Conservation (phyloP, 1,284 basidiomycete genomes). For the Cystobasidiaceae sp. region DNA sequence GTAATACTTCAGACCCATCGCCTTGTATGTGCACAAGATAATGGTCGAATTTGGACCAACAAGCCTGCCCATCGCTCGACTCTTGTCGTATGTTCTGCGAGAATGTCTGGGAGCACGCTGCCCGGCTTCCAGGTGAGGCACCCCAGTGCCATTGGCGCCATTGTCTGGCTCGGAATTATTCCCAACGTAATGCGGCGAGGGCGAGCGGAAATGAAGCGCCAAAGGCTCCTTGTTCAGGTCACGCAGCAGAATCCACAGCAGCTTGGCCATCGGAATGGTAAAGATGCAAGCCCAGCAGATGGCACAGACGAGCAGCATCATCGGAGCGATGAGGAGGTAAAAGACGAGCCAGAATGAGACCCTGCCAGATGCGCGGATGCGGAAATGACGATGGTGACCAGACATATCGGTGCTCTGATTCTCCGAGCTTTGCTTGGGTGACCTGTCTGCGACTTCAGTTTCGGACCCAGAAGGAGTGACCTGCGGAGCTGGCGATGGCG, state of each 20-base stretch:
- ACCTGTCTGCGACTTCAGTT: slow-evolving; percentile 38
- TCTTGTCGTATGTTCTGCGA: slow-evolving; percentile 51
- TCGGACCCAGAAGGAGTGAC: slow-evolving; percentile 16
- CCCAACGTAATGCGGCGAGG: slow-evolving; percentile 52
- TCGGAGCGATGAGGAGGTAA: slow-evolving; percentile 71
- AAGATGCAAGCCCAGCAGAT: slow-evolving; percentile 90
- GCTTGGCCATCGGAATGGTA: slow-evolving; percentile 95
- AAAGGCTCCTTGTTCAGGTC: slow-evolving; percentile 76
- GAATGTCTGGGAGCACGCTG: slow-evolving; percentile 47
- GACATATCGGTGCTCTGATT: slow-evolving; percentile 21
- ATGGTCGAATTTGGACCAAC: slow-evolving; percentile 61
- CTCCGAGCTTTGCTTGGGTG: slow-evolving; percentile 39
- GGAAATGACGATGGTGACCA: slow-evolving; percentile 33
- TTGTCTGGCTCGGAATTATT: slow-evolving; percentile 30
- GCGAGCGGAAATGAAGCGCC: slow-evolving; percentile 83
- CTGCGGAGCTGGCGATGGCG: neutral
- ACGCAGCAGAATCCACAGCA: slow-evolving; percentile 87
- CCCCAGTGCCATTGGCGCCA: slow-evolving; percentile 33
- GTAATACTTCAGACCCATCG: slow-evolving; percentile 88
- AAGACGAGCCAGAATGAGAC: slow-evolving; percentile 74
- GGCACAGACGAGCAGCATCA: slow-evolving; percentile 77
- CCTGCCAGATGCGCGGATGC: slow-evolving; percentile 50
- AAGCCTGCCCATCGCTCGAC: slow-evolving; percentile 50
- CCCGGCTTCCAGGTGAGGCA: slow-evolving; percentile 46
- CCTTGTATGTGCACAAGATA: slow-evolving; percentile 89